phyloP scores from a whole-genome alignment of 2,329 filamentous ascomycete genomes.

The Bipolaris cookei region DNA sequence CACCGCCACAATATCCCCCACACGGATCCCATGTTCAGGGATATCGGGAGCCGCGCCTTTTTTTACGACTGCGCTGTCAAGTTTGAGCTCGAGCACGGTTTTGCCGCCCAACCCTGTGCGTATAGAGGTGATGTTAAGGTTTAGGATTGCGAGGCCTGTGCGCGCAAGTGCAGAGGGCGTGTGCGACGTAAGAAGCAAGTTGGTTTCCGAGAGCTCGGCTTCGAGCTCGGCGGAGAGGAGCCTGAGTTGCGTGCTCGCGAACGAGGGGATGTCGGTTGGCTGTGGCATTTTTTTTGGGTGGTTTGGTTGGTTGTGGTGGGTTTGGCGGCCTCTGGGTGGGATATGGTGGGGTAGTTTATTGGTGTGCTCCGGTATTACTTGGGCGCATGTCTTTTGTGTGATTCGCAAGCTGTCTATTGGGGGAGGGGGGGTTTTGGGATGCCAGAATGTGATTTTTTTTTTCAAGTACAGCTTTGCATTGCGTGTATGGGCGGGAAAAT shows the following conservation, averaged over 20 bases:
- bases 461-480: not conserved
- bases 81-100: conserved; percentile 79
- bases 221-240: conserved; percentile 74
- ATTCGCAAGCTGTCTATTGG: no score
- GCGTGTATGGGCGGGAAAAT: no score
- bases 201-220: conserved; percentile 74
- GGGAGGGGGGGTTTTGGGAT: no score
- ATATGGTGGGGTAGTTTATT: not conserved
- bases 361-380: no score
- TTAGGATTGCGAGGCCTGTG: conserved; percentile 79
- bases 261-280: conserved; percentile 65
- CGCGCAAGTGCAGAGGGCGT: conserved; percentile 73
- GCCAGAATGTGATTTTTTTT: not conserved
- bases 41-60: conserved; percentile 61
- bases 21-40: conserved; percentile 75
- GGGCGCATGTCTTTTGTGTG: no score
- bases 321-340: not conserved
- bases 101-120: conserved; percentile 92
- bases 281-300: conserved; percentile 29
- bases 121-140: conserved; percentile 74
- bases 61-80: conserved; percentile 69
- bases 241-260: conserved; percentile 72
- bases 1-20: conserved; percentile 79
- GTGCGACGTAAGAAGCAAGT: conserved; percentile 69
- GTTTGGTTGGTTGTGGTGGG: not conserved